These are phyloP conservation scores for Saturnispora saitoi DNA, from an alignment of 805 yeast genomes.

Conservation along the genomic window DNA sequence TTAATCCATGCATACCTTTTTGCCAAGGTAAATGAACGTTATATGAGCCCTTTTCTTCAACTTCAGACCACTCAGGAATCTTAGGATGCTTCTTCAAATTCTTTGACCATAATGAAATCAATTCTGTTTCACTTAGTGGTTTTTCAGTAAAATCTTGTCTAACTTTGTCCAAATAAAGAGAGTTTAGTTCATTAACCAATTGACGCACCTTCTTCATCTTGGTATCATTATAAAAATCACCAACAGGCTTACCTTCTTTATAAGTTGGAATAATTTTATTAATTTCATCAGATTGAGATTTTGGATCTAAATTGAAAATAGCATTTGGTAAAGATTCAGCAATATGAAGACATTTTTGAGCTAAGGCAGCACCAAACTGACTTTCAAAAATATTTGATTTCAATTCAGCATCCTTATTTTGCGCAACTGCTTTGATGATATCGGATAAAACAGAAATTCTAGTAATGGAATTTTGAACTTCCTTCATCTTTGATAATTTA, in stretches of 20 bases:
- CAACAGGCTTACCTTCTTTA: constrained; percentile 24
- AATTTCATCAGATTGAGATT: constrained; percentile 45
- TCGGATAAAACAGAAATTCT: constrained; percentile 39
- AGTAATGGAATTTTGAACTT: constrained; percentile 29
- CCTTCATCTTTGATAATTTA: constrained; percentile 31
- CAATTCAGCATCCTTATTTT: constrained; percentile 13
- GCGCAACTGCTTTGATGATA: constrained; percentile 29
- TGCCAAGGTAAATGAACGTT: constrained; percentile 76
- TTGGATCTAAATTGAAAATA: constrained; percentile 19
- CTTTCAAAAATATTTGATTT: constrained; percentile 28
- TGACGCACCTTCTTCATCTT: constrained; percentile 27
- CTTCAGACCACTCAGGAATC: constrained; percentile 29
- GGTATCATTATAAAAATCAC: constrained; percentile 24
- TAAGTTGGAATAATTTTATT: constrained; percentile 32
- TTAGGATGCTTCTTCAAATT: constrained; percentile 35
- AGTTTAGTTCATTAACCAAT: constrained; percentile 27
- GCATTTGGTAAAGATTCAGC: constrained; percentile 22
- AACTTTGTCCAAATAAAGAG: constrained; percentile 26
- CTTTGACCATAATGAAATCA: constrained; percentile 38
- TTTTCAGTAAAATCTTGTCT: constrained; percentile 21
- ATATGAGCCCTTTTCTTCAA: constrained; percentile 26
- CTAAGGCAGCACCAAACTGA: constrained; percentile 29
- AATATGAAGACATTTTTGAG: constrained; percentile 31
- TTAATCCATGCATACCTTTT: constrained; percentile 67
- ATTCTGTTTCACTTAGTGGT: constrained; percentile 23